Evolutionary conservation across 1,284 basidiomycete species (phyloP).

Genomic region (Malassezia sympodialis): DNA sequence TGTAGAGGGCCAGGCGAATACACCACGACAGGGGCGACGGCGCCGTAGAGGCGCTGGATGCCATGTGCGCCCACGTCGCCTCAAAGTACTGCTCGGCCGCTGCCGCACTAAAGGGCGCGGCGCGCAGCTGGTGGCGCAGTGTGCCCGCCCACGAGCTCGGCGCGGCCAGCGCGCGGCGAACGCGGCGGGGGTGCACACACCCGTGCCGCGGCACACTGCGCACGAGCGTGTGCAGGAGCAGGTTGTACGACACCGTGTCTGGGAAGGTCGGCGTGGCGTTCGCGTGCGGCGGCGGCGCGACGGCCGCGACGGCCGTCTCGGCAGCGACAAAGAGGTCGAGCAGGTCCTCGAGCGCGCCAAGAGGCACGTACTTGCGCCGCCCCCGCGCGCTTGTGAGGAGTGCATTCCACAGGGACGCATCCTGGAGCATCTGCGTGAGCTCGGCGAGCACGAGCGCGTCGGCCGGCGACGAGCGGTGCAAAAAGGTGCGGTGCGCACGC

Average conservation of each 20-base stretch:
- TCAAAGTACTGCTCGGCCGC: conserved; percentile 1
- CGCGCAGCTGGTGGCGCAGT: neutral
- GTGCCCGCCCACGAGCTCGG: neutral
- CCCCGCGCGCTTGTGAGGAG: conserved; percentile 1
- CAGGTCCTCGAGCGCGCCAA: neutral
- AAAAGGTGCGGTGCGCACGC: neutral
- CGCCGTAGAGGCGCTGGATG: neutral
- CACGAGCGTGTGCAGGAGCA: conserved; percentile 13
- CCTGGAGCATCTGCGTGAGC: conserved; percentile 1
- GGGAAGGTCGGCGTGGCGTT: conserved; percentile 5
- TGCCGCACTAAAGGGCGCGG: neutral
- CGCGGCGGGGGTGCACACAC: neutral
- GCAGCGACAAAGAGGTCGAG: conserved; percentile 13
- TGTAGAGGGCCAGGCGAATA: conserved; percentile 5
- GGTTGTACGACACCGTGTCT: conserved; percentile 12
- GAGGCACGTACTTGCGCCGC: neutral
- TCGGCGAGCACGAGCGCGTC: conserved; percentile 9
- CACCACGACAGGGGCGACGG: conserved; percentile 10
- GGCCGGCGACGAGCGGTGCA: neutral
- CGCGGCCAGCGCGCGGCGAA: neutral
- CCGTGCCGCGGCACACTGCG: neutral
- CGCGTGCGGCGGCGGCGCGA: neutral
- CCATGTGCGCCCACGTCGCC: conserved; percentile 3
- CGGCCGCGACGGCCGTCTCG: neutral
- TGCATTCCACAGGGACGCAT: conserved; percentile 15